phyloP scores from a whole-genome alignment of 306 rosid genomes.

The Medicago truncatula region DNA sequence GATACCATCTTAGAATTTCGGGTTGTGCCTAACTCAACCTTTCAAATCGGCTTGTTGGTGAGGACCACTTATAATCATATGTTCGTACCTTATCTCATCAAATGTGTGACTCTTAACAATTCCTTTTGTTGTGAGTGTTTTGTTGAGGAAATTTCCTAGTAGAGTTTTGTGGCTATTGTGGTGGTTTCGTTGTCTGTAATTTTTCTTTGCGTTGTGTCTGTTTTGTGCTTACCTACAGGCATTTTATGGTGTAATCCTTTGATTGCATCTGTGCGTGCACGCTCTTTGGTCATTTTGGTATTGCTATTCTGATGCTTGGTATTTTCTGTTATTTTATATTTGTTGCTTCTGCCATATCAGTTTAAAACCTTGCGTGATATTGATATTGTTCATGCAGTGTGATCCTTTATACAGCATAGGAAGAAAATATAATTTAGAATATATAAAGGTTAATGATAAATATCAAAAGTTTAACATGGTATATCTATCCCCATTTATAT shows the following conservation, averaged over 20 bases:
- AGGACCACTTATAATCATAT: too few relatives aligned
- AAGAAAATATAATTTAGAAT: slow-evolving; percentile 34
- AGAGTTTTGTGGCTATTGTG: neutral
- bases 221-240: slow-evolving; percentile 8
- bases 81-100: too few relatives aligned
- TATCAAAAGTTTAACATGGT: slow-evolving; percentile 16
- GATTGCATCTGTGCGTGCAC: neutral
- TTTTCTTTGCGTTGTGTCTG: neutral
- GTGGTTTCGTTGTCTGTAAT: neutral
- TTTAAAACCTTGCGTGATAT: neutral
- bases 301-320: slow-evolving; percentile 35
- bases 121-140: neutral
- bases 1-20: too few relatives aligned
- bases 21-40: too few relatives aligned
- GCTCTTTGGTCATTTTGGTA: neutral
- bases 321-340: slow-evolving; percentile 9
- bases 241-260: neutral
- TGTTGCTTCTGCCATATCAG: slow-evolving; percentile 6
- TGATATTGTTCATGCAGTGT: neutral
- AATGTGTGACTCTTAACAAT: too few relatives aligned
- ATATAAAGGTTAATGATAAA: slow-evolving; percentile 10
- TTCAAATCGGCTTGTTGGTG: too few relatives aligned
- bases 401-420: neutral
- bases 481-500: slow-evolving; percentile 34
- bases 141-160: slow-evolving; percentile 1